Evolutionary conservation across 352 stramenopile genomes (phyloP), one percentile per base, ranked within the genome.

Genomic region (Peronospora destructor): DNA sequence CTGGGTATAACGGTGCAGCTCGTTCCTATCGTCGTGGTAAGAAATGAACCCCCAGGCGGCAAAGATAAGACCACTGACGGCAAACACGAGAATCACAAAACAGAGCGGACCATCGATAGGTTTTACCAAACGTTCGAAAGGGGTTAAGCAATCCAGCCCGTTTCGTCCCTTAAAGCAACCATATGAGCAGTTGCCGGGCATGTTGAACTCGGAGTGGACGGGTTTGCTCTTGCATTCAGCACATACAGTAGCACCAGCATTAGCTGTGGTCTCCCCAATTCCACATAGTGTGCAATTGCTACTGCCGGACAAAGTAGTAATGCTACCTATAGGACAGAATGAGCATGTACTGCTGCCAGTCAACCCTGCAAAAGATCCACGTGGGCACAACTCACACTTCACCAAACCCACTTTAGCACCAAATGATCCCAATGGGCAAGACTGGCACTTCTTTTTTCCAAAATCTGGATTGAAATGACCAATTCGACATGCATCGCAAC

Each of bases 111-210:
- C 83, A 37, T 80, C 83, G 37, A 93, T 87, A 19, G 80, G 80
- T 46, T 90, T 80, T 21, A 90, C 64, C 19, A 93, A 72, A 1
- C 75, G 70, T 53, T 93, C 83, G 43, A 93, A 93, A 1, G 83
- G 83, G 1, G 83, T 93, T 33, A 91, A 61, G 45, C 83, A 93
- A 48, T 90, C 74, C 0, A 90, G 58, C 4, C 79, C 83, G 28
- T 73, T 89, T 6, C 78, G 76, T 0, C 83, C 83, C 50, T 90
- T 91, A 26, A 76, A 76, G 35, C 83, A 93, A 1, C 75, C 78
- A 45, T 93, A 93, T 8, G 73, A 83, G 48, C 83, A 93, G 29
- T 87, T 86, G 9, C 83, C 83, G 3, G 41, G 69, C 39, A 90
- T 70, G 23, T 93, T 91, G 57, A 88, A 93, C 30, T 66, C 52